phyloP scores from a whole-genome alignment of 257 asterid genomes.

The Asclepias syriaca region DNA sequence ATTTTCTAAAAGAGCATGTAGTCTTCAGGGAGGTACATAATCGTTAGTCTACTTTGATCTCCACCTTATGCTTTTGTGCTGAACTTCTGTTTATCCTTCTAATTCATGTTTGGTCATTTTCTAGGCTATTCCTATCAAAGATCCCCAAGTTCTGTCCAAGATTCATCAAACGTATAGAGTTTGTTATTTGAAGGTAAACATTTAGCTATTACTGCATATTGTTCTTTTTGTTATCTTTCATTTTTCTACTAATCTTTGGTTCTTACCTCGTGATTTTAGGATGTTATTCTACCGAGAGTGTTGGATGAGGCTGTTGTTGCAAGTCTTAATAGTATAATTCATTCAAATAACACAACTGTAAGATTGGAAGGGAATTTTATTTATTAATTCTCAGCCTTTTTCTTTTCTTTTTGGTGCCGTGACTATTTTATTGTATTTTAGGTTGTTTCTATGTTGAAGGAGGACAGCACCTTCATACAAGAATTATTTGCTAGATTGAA shows the following conservation, averaged over 20 bases:
- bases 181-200: slow-evolving; percentile 79
- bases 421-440: slow-evolving; percentile 27
- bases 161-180: slow-evolving; percentile 93
- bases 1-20: slow-evolving; percentile 79
- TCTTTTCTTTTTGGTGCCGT: background rate
- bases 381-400: no score
- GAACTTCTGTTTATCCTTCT: background rate
- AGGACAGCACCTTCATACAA: slow-evolving; percentile 71
- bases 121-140: slow-evolving; percentile 86
- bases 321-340: slow-evolving; percentile 66
- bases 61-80: background rate
- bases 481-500: slow-evolving; percentile 83
- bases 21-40: slow-evolving; percentile 77
- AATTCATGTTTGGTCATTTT: slow-evolving; percentile 14
- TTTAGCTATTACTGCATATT: slow-evolving; percentile 7
- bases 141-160: slow-evolving; percentile 70
- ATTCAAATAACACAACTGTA: slow-evolving; percentile 83
- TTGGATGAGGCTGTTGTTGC: slow-evolving; percentile 70
- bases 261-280: slow-evolving; percentile 43
- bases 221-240: background rate
- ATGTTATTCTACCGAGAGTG: slow-evolving; percentile 73
- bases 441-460: slow-evolving; percentile 88
- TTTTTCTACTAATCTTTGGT: slow-evolving; percentile 20
- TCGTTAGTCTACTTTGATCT: slow-evolving; percentile 2
- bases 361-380: slow-evolving; percentile 24